These are phyloP conservation scores for Amyloporia xantha DNA, from an alignment of 768 basidiomycete species.

Conservation along the genomic window DNA sequence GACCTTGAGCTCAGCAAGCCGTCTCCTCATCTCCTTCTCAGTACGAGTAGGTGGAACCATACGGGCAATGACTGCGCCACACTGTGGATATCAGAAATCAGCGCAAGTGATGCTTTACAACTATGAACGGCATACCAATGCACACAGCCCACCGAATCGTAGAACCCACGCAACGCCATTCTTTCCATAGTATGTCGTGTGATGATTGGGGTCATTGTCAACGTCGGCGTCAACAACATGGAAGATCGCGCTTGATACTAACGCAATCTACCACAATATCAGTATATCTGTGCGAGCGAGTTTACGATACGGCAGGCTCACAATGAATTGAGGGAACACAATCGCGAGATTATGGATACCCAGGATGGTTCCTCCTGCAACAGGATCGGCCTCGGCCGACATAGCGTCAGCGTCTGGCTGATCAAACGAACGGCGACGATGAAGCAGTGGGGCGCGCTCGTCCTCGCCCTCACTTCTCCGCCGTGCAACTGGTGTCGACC, in stretches of 20 bases:
- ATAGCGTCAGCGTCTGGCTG: slow-evolving; percentile 35
- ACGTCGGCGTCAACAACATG: slow-evolving; percentile 60
- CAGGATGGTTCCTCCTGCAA: slow-evolving; percentile 85
- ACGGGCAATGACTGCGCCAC: slow-evolving; percentile 73
- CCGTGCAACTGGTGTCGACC: slow-evolving; percentile 41
- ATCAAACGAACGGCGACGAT: slow-evolving; percentile 51
- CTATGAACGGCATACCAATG: slow-evolving; percentile 43
- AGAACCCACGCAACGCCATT: slow-evolving; percentile 92
- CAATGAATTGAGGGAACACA: slow-evolving; percentile 91
- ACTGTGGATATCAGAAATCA: no score
- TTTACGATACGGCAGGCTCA: no score
- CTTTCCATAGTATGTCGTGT: slow-evolving; percentile 67
- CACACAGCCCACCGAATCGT: slow-evolving; percentile 85
- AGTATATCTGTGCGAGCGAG: no score
- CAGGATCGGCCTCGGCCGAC: slow-evolving; percentile 32
- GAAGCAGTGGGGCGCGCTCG: slow-evolving; percentile 48
- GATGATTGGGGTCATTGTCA: slow-evolving; percentile 36
- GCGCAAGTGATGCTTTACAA: no score
- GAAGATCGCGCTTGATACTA: slow-evolving; percentile 87
- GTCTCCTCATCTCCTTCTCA: slow-evolving; percentile 82
- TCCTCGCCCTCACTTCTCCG: slow-evolving; percentile 4
- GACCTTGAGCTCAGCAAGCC: slow-evolving; percentile 73
- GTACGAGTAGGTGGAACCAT: slow-evolving; percentile 86
- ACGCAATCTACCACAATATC: slow-evolving; percentile 52
- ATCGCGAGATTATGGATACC: slow-evolving; percentile 96